Evolutionary conservation across 345 rosid genomes (phyloP), one percentile per base, ranked within the genome.

Genomic region (Populus ilicifolia): DNA sequence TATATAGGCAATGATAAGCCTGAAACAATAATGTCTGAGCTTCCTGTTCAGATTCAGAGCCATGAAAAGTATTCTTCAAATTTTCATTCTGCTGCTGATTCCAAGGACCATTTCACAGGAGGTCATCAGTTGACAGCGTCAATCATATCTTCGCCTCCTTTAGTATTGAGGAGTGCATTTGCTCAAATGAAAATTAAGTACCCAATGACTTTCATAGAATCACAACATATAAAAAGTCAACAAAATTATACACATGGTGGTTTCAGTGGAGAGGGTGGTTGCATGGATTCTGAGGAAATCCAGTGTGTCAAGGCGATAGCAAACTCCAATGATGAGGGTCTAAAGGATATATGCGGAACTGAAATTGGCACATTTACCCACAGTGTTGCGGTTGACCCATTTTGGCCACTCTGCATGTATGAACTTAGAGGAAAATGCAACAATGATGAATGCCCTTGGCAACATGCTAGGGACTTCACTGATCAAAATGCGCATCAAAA

Each of bases 391-490:
- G 74, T 93, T 79, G 94, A 96, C 71, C 97, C 94, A 67, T 90
- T 85, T 78, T 86, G 93, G 95, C 93, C 97, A 16, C 88, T 96
- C 35, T 96, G 99, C 86, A 83, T 90, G 89, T 96, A 87, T 38
- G 99, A 96, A 82, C 93, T 96, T 65, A 90, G 99, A 69, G 99
- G 99, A 79, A 93, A 91, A 83, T 96, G 99, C 89, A 96, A 93
- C 80, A 90, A 93, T 85, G 91, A 91, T 75, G 92, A 89, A 75
- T 96, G 99, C 78, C 91, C 93, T 64, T 93, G 92, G 97, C 99
- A 96, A 86, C 99, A 96, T 84, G 79, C 89, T 65, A 88, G 87
- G 80, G 89, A 88, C 77, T 82, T 83, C 71, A 82, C 89, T 74
- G 78, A 71, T 65, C 84, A 77, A 75, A 86, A 82, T 44, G 78